phyloP scores from a whole-genome alignment of 176 grass and related monocot genomes.

The Phragmites australis region DNA sequence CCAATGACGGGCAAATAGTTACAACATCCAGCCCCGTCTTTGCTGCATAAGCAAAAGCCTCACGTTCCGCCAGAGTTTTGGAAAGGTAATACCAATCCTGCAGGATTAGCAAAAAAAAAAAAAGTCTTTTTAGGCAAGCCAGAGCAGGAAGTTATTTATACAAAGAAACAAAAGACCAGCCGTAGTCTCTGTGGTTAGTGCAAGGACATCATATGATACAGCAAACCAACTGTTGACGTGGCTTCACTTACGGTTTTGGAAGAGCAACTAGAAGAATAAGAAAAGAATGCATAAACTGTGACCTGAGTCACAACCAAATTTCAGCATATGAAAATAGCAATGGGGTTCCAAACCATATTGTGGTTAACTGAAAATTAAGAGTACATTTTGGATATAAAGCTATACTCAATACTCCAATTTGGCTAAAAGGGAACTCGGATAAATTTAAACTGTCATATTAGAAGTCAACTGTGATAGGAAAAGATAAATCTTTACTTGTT shows the following conservation, averaged over 20 bases:
- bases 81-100: constrained; percentile 69
- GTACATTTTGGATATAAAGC: not conserved
- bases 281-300: not conserved
- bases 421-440: not conserved
- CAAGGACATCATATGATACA: not conserved
- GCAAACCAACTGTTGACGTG: not conserved
- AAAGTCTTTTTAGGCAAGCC: not conserved
- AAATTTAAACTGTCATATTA: not conserved
- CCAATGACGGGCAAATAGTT: constrained; percentile 38
- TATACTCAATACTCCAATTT: not conserved
- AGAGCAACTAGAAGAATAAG: not conserved
- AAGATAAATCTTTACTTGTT: not conserved
- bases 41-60: constrained; percentile 45
- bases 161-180: not conserved
- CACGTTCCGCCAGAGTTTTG: constrained; percentile 54
- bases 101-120: not conserved
- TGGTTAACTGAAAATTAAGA: not conserved
- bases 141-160: not conserved
- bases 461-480: not conserved
- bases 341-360: not conserved
- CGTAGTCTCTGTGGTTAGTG: not conserved
- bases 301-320: not conserved
- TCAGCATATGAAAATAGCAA: not conserved
- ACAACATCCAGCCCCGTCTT: constrained; percentile 51
- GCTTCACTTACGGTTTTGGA: not conserved